phyloP scores from a whole-genome alignment of 441 rosid species.

The Bocquillonia castaneifolia region DNA sequence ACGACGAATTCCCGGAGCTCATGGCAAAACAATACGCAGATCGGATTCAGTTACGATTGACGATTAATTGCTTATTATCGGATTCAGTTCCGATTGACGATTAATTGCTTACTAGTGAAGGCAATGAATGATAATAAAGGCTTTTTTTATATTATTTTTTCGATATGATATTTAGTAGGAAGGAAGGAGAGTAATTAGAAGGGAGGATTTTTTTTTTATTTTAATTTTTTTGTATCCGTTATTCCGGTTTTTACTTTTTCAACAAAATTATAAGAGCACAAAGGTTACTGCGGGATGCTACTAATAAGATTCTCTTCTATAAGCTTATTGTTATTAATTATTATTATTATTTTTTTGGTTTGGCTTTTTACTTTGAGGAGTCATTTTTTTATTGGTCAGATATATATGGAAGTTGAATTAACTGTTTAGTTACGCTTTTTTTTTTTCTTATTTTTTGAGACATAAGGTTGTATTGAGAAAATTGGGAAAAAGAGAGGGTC shows the following conservation, averaged over 20 bases:
- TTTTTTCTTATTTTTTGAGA: too few relatives aligned
- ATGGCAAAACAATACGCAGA: too few relatives aligned
- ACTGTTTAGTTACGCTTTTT: too few relatives aligned
- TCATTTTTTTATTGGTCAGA: too few relatives aligned
- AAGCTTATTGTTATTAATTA: too few relatives aligned
- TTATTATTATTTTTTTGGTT: too few relatives aligned
- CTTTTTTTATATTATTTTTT: not conserved
- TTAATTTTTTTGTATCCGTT: conserved; percentile 24
- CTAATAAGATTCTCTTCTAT: too few relatives aligned
- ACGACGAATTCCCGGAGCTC: conserved; percentile 43
- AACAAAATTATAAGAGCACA: conserved; percentile 25
- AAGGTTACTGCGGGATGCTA: too few relatives aligned
- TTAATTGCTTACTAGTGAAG: not conserved
- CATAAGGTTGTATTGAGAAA: too few relatives aligned
- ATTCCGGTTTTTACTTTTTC: conserved; percentile 32
- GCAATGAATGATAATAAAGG: not conserved
- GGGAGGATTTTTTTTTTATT: not conserved
- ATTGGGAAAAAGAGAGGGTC: too few relatives aligned
- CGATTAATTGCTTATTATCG: not conserved
- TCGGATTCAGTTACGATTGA: conserved; percentile 31
- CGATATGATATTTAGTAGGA: not conserved
- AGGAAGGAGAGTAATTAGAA: conserved; percentile 10
- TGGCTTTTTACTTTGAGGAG: too few relatives aligned
- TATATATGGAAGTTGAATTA: too few relatives aligned
- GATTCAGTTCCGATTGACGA: not conserved